Evolutionary conservation across 2,329 filamentous ascomycete species (phyloP).

Genomic region (Bipolaris bicolor): DNA sequence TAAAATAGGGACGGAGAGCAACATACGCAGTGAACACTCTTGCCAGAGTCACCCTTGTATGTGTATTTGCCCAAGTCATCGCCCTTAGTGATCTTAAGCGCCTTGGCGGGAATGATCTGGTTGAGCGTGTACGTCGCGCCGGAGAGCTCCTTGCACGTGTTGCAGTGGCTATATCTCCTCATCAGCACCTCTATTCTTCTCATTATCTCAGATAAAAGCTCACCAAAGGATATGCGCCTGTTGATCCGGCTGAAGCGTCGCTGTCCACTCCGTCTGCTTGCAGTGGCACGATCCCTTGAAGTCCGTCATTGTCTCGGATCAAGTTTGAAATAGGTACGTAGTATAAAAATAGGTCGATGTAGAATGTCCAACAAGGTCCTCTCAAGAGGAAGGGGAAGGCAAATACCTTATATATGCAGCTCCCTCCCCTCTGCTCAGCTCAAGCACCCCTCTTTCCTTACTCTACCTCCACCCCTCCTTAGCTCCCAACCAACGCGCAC

Average conservation of each 20-base stretch:
- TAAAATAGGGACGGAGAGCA: too few relatives aligned
- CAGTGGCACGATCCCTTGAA: conserved; percentile 63
- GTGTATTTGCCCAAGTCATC: conserved; percentile 58
- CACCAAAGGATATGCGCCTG: conserved; percentile 56
- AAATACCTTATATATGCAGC: conserved; percentile 5
- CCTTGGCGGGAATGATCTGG: conserved; percentile 58
- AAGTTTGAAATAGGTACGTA: not conserved
- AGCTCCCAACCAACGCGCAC: not conserved
- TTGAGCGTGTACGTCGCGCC: conserved; percentile 61
- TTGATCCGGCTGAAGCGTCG: conserved; percentile 55
- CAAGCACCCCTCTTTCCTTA: too few relatives aligned
- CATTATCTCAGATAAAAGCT: conserved; percentile 19
- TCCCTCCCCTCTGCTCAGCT: not conserved
- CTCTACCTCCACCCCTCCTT: not conserved
- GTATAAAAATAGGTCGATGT: not conserved
- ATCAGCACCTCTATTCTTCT: not conserved
- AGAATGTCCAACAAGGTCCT: conserved; percentile 20
- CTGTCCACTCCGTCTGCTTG: conserved; percentile 60
- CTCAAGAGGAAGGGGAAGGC: not conserved
- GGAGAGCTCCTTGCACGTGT: conserved; percentile 62
- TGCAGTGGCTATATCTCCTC: conserved; percentile 56
- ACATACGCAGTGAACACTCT: conserved; percentile 57
- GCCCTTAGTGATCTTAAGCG: conserved; percentile 61
- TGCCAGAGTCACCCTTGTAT: conserved; percentile 63
- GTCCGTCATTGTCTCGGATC: conserved; percentile 48